Conservation (phyloP, 441 rosid species). For the Iberis amara region DNA sequence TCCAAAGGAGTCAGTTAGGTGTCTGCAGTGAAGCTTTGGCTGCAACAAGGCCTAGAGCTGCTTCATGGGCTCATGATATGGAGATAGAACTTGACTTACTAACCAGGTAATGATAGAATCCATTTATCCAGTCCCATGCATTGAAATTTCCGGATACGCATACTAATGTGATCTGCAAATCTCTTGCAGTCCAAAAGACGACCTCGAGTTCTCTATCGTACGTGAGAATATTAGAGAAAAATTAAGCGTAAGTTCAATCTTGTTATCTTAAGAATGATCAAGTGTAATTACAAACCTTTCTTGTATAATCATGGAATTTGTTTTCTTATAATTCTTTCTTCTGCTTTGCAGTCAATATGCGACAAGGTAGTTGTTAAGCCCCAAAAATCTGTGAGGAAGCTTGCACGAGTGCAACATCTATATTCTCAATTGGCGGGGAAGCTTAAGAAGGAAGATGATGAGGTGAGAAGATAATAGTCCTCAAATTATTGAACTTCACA, state of each 20-base stretch:
- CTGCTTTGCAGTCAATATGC: constrained; percentile 59
- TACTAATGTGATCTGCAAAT: constrained; percentile 23
- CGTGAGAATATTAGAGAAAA: constrained; percentile 76
- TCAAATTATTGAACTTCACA: background rate
- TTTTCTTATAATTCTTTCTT: constrained; percentile 7
- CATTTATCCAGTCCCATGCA: background rate
- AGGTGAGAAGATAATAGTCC: constrained; percentile 40
- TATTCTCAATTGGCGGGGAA: constrained; percentile 64
- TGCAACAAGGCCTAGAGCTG: constrained; percentile 84
- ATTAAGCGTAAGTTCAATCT: constrained; percentile 53
- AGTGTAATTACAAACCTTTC: background rate
- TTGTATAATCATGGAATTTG: background rate
- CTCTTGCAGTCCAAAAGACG: constrained; percentile 69
- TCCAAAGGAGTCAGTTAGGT: constrained; percentile 65
- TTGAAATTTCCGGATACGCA: constrained; percentile 2
- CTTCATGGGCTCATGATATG: constrained; percentile 56
- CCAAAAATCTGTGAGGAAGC: constrained; percentile 66
- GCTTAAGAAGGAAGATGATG: constrained; percentile 71
- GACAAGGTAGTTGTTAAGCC: constrained; percentile 59
- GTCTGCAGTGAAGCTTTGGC: constrained; percentile 88
- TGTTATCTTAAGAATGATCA: no score
- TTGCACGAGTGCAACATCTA: constrained; percentile 80
- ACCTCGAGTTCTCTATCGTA: constrained; percentile 85
- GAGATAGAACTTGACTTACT: constrained; percentile 74
- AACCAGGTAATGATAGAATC: constrained; percentile 46